Evolutionary conservation across 2,329 filamentous ascomycete genomes (phyloP), one percentile per base, ranked within the genome.

Genomic region (Penicillium glabrum): DNA sequence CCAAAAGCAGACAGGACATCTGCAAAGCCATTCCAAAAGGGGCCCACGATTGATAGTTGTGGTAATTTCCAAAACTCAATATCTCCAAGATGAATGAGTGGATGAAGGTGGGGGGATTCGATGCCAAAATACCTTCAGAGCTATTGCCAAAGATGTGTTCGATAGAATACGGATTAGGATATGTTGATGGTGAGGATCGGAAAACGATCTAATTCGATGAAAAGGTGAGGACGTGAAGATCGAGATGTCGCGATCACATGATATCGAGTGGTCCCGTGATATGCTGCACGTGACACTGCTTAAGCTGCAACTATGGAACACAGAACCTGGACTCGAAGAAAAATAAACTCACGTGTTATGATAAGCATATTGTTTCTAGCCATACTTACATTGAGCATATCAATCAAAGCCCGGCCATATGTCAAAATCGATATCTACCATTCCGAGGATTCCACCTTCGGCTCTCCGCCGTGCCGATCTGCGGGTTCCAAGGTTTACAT

Each of bases 201-300:
- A 6, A 23, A 13, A 16, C 26, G 14, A 29, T 46, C 23, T 39
- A 19, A 27, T 27, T 46, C 26, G 44, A 46, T 46, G 44, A 27
- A 26, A 48, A 33, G 29, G 11, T 19, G 46, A 31, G 13, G 46
- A 19, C 31, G 46, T 23, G 27, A 48, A 48, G 26, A 48, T 48
- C 31, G 35, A 41, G 41, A 51, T 46, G 16, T 29, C n/a, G 16
- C 10, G 41, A 44, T 46, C 44, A 46, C 44, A 46, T 46, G 44
- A 46, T 26, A n/a, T 46, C n/a, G 11, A 2, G 0, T 29, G 23
- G 26, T 56, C 54, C 44, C 53, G 51, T 59, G 55, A 51, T 8
- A 4, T 5, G 0, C 19, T 0, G 5, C 55, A 58, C 45, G 56
- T 61, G 56, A 52, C 3, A 3, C 13, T 44, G 21, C 21, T 44